A percentile compares a stretch with the other conserved stretches of the same genome.
phyloP scores from a whole-genome alignment of 2,329 filamentous ascomycete species.

The Fusarium foetens region DNA sequence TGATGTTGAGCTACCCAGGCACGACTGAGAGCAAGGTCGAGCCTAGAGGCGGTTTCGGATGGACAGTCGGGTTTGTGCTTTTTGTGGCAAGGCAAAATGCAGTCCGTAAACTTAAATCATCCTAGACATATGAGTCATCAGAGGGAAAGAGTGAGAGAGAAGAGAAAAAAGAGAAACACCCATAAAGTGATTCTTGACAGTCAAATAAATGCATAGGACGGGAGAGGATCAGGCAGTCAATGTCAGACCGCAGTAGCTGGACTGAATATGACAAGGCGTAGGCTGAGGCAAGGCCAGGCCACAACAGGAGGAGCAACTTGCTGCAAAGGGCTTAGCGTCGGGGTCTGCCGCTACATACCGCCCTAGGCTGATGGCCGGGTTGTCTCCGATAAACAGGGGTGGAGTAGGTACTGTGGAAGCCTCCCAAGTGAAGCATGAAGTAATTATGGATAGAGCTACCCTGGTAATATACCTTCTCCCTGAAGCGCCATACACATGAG shows the following conservation, averaged over 20 bases:
- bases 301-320: slow-evolving; percentile 29
- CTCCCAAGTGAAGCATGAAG: neutral
- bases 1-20: slow-evolving; percentile 19
- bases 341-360: slow-evolving; percentile 41
- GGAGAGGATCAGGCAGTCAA: slow-evolving; percentile 43
- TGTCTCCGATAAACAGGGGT: slow-evolving; percentile 21
- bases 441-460: neutral
- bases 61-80: neutral
- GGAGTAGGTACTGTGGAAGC: neutral
- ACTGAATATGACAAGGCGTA: slow-evolving; percentile 33
- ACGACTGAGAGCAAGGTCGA: slow-evolving; percentile 5
- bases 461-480: neutral
- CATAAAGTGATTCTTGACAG: slow-evolving; percentile 17
- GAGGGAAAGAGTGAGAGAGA: slow-evolving; percentile 22
- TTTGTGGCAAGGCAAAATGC: slow-evolving; percentile 1
- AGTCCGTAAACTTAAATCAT: slow-evolving; percentile 15
- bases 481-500: neutral
- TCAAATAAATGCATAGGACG: slow-evolving; percentile 28
- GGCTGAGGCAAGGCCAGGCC: slow-evolving; percentile 42
- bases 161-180: slow-evolving; percentile 24
- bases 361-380: slow-evolving; percentile 28
- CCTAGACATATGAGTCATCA: slow-evolving; percentile 37
- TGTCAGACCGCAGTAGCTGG: slow-evolving; percentile 45
- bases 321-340: slow-evolving; percentile 33
- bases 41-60: slow-evolving; percentile 7